These are phyloP conservation scores for Talaromyces thailandensis DNA, from an alignment of 495 filamentous ascomycete genomes.

Conservation along the genomic window DNA sequence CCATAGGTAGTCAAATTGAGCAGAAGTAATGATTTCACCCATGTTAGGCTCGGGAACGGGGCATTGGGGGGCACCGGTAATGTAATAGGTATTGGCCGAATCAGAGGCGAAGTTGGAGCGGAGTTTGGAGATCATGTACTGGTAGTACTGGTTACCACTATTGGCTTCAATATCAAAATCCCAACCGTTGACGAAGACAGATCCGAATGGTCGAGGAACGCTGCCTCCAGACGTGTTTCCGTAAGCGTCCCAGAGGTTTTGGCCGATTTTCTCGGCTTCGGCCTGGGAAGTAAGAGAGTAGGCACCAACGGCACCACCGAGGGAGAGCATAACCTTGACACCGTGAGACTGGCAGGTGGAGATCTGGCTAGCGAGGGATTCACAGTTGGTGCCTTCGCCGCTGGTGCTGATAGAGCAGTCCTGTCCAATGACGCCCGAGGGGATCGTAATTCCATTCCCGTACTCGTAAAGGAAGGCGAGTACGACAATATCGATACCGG, in stretches of 20 bases:
- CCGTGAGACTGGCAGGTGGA: constrained; percentile 39
- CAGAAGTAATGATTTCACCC: constrained; percentile 23
- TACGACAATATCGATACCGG: constrained; percentile 40
- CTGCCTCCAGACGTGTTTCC: constrained; percentile 27
- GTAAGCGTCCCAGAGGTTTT: constrained; percentile 45
- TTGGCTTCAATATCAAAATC: constrained; percentile 40
- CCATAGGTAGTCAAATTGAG: constrained; percentile 30
- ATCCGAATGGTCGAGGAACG: constrained; percentile 41
- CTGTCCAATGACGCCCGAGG: constrained; percentile 17
- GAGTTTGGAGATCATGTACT: constrained; percentile 33
- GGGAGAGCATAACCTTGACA: constrained; percentile 39
- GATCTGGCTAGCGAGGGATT: constrained; percentile 35
- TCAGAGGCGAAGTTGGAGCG: constrained; percentile 37
- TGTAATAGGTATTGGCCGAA: constrained; percentile 39
- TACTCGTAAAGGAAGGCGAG: constrained; percentile 43
- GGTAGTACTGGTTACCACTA: constrained; percentile 26
- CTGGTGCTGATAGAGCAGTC: constrained; percentile 15
- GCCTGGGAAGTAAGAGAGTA: constrained; percentile 28
- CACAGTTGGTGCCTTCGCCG: constrained; percentile 20
- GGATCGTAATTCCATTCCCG: constrained; percentile 17
- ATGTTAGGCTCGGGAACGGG: constrained; percentile 45
- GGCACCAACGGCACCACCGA: constrained; percentile 34
- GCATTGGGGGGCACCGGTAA: constrained; percentile 50
- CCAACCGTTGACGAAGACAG: constrained; percentile 47
- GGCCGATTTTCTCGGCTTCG: constrained; percentile 37